These are phyloP conservation scores for Saturnispora halmiae DNA, from an alignment of 805 yeast species.

Conservation along the genomic window DNA sequence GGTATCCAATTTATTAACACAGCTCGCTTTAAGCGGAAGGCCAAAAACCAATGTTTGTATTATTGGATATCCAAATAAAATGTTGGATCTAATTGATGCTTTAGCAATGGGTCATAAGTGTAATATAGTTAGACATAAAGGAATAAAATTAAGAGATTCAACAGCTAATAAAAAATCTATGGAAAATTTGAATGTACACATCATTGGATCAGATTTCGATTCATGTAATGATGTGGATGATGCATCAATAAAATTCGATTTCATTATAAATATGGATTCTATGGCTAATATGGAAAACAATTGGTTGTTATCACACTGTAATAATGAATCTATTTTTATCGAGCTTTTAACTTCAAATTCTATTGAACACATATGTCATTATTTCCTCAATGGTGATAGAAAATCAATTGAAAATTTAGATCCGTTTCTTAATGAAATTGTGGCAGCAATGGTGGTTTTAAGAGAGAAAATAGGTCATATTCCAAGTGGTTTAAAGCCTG, in stretches of 20 bases:
- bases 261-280: conserved; percentile 28
- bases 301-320: conserved; percentile 11
- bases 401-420: conserved; percentile 25
- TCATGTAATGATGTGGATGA: conserved; percentile 5
- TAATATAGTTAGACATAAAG: conserved; percentile 50
- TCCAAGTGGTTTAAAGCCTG: conserved; percentile 71
- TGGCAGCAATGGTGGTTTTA: conserved; percentile 75
- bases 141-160: conserved; percentile 48
- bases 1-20: conserved; percentile 51
- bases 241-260: conserved; percentile 16
- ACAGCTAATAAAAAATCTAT: conserved; percentile 19
- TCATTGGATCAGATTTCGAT: conserved; percentile 32
- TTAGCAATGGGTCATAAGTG: conserved; percentile 54
- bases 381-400: conserved; percentile 18
- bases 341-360: conserved; percentile 71
- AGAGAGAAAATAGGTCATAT: conserved; percentile 75
- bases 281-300: conserved; percentile 22
- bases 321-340: conserved; percentile 31
- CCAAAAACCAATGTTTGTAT: conserved; percentile 56
- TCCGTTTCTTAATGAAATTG: conserved; percentile 49
- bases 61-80: conserved; percentile 58
- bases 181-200: conserved; percentile 25
- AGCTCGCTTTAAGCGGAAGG: conserved; percentile 23
- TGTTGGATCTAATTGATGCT: conserved; percentile 67
- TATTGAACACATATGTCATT: conserved; percentile 60